These are phyloP conservation scores for Colletotrichum orchidophilum DNA, from an alignment of 2,329 filamentous ascomycete species.

Conservation along the genomic window DNA sequence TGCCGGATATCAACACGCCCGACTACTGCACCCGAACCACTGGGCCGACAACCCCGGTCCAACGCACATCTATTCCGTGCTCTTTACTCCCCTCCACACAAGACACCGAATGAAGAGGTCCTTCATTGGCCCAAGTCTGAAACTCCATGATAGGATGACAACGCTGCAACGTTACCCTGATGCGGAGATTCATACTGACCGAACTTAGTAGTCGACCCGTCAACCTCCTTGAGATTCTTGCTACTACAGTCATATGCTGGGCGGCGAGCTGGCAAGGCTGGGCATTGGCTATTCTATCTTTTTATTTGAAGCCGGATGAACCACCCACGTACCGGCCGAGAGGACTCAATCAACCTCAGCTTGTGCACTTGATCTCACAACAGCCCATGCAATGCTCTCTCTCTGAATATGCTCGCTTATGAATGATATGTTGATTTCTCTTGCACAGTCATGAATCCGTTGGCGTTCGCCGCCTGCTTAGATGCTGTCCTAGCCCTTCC, in stretches of 20 bases:
- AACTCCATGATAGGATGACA: background rate
- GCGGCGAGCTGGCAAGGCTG: too few species aligned
- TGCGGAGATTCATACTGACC: background rate
- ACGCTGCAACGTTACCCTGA: conserved; percentile 23
- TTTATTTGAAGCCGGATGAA: background rate
- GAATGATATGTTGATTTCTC: background rate
- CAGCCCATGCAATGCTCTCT: background rate
- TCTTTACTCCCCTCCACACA: background rate
- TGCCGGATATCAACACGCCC: background rate
- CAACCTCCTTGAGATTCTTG: background rate
- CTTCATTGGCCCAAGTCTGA: background rate
- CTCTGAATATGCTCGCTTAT: background rate
- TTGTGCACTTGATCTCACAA: background rate
- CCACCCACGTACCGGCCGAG: background rate
- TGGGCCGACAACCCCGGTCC: background rate
- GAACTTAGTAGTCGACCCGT: background rate
- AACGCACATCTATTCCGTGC: too few species aligned
- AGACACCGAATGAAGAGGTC: background rate
- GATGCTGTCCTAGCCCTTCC: too few species aligned
- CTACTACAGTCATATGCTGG: background rate
- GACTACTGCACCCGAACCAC: background rate
- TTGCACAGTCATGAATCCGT: background rate
- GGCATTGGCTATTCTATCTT: background rate
- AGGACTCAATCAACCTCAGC: background rate
- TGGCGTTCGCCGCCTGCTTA: too few species aligned